Evolutionary conservation across 129 eudicot genomes (phyloP).

Genomic region (Logfia minima): DNA sequence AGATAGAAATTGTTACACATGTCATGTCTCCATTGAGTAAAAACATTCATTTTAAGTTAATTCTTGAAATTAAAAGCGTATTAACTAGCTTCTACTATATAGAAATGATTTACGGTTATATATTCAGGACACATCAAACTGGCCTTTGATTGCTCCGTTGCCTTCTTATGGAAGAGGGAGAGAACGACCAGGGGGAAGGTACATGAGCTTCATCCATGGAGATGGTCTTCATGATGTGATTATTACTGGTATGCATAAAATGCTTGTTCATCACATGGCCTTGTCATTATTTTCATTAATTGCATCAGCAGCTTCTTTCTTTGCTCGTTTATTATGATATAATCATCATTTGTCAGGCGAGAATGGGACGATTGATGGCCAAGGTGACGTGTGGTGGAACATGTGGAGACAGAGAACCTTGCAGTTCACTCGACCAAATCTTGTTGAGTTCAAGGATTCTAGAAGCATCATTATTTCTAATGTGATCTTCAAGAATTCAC

Average conservation of each 20-base stretch:
- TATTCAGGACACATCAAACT: slow-evolving; percentile 60
- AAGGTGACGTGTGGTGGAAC: slow-evolving; percentile 98
- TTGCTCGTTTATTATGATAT: slow-evolving; percentile 2
- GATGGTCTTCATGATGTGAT: slow-evolving; percentile 90
- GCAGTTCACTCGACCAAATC: slow-evolving; percentile 81
- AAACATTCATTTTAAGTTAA: neutral
- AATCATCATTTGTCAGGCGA: slow-evolving; percentile 48
- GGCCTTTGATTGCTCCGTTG: slow-evolving; percentile 90
- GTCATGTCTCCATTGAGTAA: neutral
- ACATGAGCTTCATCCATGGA: slow-evolving; percentile 87
- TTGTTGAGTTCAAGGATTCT: slow-evolving; percentile 81
- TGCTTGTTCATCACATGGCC: neutral
- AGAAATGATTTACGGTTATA: neutral
- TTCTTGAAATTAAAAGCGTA: slow-evolving; percentile 4
- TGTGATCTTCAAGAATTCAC: slow-evolving; percentile 86
- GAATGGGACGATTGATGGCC: slow-evolving; percentile 97
- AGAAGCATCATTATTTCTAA: slow-evolving; percentile 75
- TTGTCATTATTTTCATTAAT: neutral
- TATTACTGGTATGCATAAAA: slow-evolving; percentile 64
- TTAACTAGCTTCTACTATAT: neutral
- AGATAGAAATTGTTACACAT: neutral
- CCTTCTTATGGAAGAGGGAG: slow-evolving; percentile 99
- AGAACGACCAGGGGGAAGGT: slow-evolving; percentile 93
- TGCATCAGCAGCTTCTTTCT: neutral
- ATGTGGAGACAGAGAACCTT: slow-evolving; percentile 97